Base-by-base conservation (phyloP, 2,329 filamentous ascomycete species). In the Hansfordia pulvinata region DNA sequence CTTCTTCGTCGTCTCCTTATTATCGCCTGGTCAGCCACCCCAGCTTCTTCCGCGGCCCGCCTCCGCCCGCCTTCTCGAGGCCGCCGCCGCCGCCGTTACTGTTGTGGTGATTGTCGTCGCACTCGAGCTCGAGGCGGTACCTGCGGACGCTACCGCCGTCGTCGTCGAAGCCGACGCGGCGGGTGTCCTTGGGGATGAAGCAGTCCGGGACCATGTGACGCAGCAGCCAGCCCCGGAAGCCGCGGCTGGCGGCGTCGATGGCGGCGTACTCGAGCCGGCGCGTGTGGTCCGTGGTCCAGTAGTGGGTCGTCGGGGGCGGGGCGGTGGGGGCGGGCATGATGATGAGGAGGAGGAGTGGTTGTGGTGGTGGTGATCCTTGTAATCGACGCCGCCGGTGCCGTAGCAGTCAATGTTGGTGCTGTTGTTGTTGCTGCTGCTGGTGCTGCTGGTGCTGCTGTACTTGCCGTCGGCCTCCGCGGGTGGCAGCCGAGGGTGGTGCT, bases 221-320 rank as follows among this genome's bases (percentile, higher is more conserved):
- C 43, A 64, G 55, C 18, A 74, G 40, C 64, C 72, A 76, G 9
- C 71, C 72, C 35, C 62, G 62, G 17, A 77, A 55, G 4, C 72
- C 72, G 2, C 59, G 57, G 19, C 60, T 64, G 2, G 71, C 69
- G 0, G 70, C 69, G 26, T 77, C 72, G 20, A 77, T 77, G 29
- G 72, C 72, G 0, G 70, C 72, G 38, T 77, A 77, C 50, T 77
- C 72, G 4, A 75, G 56, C 8, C 69, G 58, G 4, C 72, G 60
- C 0, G 71, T 76, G 28, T 58, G 58, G 41, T 76, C 68, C 39
- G 68, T 75, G 2, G 70, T 76, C 72, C 72, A 77, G 49, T 76
- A 77, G 41, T 76, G 69, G 2, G 67, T 69, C 3, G 72, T 75
- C 36, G 64, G 60, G 4, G 66, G 66, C 9, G 67, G 70, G 2